These are phyloP conservation scores for Claviceps spartinae DNA, from an alignment of 2,329 filamentous ascomycete genomes.

Conservation along the genomic window DNA sequence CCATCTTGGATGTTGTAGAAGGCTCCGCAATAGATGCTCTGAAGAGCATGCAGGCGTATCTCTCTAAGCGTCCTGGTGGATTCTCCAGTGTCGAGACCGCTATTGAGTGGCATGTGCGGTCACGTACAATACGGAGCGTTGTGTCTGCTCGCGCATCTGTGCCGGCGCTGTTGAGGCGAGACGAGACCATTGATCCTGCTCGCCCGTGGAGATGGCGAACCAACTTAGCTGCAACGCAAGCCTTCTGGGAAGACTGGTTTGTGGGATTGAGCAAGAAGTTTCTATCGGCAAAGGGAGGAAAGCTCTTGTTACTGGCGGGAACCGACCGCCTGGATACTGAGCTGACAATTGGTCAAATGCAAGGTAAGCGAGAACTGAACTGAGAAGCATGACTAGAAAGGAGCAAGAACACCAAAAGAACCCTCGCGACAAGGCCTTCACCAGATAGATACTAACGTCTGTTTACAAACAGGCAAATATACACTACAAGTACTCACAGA, in stretches of 20 bases:
- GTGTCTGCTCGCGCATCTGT: constrained; percentile 79
- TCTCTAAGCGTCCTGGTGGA: constrained; percentile 63
- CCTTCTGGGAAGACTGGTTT: constrained; percentile 94
- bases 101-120: constrained; percentile 88
- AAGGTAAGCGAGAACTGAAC: constrained; percentile 40
- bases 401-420: neutral
- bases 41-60: constrained; percentile 84
- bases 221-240: constrained; percentile 67
- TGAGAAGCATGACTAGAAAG: neutral
- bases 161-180: constrained; percentile 55
- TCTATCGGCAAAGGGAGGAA: constrained; percentile 65
- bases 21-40: constrained; percentile 91
- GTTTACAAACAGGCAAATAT: constrained; percentile 56
- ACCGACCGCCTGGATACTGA: constrained; percentile 86
- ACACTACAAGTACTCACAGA: constrained; percentile 89
- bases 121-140: constrained; percentile 71
- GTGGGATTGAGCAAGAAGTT: constrained; percentile 80
- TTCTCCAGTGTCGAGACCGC: constrained; percentile 69
- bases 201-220: constrained; percentile 74
- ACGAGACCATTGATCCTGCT: constrained; percentile 22
- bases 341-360: constrained; percentile 92
- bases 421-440: constrained; percentile 5
- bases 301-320: constrained; percentile 72
- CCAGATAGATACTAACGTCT: too few relatives aligned
- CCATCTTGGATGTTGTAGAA: constrained; percentile 89